Evolutionary conservation across 2,329 filamentous ascomycete species (phyloP), one percentile per base, ranked within the genome.

Genomic region (Myriosclerotinia curreyana): DNA sequence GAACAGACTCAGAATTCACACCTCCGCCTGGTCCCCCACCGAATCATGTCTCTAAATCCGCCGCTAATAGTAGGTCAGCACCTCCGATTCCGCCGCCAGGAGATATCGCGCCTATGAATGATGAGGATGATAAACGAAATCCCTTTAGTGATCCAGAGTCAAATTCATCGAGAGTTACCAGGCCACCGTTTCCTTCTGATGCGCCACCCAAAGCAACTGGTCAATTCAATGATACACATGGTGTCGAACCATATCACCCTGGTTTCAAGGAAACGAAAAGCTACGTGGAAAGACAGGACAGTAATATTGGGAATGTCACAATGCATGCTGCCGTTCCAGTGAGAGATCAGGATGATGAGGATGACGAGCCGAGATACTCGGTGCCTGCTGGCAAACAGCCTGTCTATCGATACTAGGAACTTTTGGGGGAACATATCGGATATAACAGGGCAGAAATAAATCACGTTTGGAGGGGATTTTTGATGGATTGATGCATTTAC

Each of bases 171-270:
- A 60, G 48, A 25, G 53, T 62, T 50, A 50, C 60, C 3, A 67
- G 64, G 7, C 68, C 68, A 2, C 70, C 72, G 1, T 72, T 73
- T 53, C 71, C 71, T 0, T 67, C 67, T 65, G 71, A 73, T 58
- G 63, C 66, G 40, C 65, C 66, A 17, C 48, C 69, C 8, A 66
- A 25, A 36, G 53, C 66, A 0, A 69, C 69, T 22, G 68, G 69
- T 9, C 70, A 73, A 51, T 75, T 74, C 51, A 69, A 73, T 48
- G 73, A 74, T 40, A 62, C 63, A 12, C 50, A 72, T 17, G 73
- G 70, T 20, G 66, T 73, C 46, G 73, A 75, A 60, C 74, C 74
- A n/a, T 75, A 74, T 59, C 73, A 75, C 62, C 74, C 74, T 9
- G 73, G 72, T 6, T 75, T 75, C 38, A 65, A 66, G 48, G 68